Conservation (phyloP, 2,329 filamentous ascomycete genomes). For the Penicillium sp. region DNA sequence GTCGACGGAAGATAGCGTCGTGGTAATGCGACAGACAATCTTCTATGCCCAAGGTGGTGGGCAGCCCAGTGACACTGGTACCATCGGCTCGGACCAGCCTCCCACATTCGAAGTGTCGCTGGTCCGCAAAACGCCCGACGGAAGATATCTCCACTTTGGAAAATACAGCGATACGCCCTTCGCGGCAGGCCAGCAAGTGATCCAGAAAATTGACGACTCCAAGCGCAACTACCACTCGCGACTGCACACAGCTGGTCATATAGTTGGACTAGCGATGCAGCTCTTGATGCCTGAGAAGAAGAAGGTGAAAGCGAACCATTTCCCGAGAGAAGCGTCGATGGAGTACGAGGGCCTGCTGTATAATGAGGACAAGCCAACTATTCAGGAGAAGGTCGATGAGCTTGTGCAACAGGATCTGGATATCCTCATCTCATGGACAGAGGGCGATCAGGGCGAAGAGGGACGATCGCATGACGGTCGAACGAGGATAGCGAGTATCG, state of each 20-base stretch:
- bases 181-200: slow-evolving; percentile 17
- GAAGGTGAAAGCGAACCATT: slow-evolving; percentile 34
- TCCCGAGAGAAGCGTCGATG: slow-evolving; percentile 29
- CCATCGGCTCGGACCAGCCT: slow-evolving; percentile 15
- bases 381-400: slow-evolving; percentile 32
- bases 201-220: slow-evolving; percentile 25
- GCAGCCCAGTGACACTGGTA: slow-evolving; percentile 31
- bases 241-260: slow-evolving; percentile 34
- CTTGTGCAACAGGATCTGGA: slow-evolving; percentile 23
- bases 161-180: slow-evolving; percentile 13
- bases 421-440: slow-evolving; percentile 28
- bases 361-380: slow-evolving; percentile 30
- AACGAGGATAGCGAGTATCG: slow-evolving; percentile 31
- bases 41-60: slow-evolving; percentile 33
- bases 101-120: slow-evolving; percentile 25
- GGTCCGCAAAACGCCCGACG: slow-evolving; percentile 28
- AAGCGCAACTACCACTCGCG: slow-evolving; percentile 33
- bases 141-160: slow-evolving; percentile 30
- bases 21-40: slow-evolving; percentile 28
- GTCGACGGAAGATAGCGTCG: slow-evolving; percentile 15
- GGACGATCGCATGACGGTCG: slow-evolving; percentile 15
- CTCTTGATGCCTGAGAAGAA: slow-evolving; percentile 26
- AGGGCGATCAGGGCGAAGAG: slow-evolving; percentile 16
- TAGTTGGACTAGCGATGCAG: slow-evolving; percentile 32
- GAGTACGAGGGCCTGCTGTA: slow-evolving; percentile 33